Conservation (phyloP, 176 grass and related monocot genomes). For the Oryza nivara region DNA sequence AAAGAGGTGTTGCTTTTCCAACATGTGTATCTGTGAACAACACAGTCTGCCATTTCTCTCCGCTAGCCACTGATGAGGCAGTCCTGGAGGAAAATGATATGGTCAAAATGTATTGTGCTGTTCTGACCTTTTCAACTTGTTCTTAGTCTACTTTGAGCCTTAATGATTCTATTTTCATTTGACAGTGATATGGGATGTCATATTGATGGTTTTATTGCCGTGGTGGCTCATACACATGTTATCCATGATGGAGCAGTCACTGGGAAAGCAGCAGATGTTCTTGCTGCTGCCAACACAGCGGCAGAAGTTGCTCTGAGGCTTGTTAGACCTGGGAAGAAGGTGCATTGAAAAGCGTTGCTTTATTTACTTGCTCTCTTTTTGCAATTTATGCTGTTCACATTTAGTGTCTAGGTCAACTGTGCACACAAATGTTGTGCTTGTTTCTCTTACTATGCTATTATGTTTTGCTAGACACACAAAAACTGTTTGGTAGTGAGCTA, state of each 20-base stretch:
- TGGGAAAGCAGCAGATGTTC: constrained; percentile 85
- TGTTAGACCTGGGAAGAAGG: constrained; percentile 96
- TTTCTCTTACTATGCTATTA: background rate
- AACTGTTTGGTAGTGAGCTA: background rate
- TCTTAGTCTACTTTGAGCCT: background rate
- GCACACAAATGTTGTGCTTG: background rate
- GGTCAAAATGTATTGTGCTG: constrained; percentile 86
- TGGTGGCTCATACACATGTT: constrained; percentile 92
- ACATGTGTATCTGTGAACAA: constrained; percentile 96
- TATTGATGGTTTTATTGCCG: constrained; percentile 99
- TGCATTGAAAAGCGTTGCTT: constrained; percentile 30
- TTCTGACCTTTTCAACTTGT: constrained; percentile 8
- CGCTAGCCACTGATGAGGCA: constrained; percentile 77
- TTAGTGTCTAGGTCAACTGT: background rate
- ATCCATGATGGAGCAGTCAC: constrained; percentile 71
- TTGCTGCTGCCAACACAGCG: constrained; percentile 90
- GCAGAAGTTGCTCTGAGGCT: constrained; percentile 93
- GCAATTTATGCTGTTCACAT: background rate
- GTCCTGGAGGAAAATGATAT: constrained; percentile 90
- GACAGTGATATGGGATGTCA: constrained; percentile 96
- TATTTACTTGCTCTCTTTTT: background rate
- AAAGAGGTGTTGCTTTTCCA: constrained; percentile 93
- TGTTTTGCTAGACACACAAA: background rate
- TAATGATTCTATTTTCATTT: constrained; percentile 21
- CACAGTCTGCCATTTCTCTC: constrained; percentile 93